These are phyloP conservation scores for Rauvolfia tetraphylla DNA, from an alignment of 257 asterid species.

Conservation along the genomic window DNA sequence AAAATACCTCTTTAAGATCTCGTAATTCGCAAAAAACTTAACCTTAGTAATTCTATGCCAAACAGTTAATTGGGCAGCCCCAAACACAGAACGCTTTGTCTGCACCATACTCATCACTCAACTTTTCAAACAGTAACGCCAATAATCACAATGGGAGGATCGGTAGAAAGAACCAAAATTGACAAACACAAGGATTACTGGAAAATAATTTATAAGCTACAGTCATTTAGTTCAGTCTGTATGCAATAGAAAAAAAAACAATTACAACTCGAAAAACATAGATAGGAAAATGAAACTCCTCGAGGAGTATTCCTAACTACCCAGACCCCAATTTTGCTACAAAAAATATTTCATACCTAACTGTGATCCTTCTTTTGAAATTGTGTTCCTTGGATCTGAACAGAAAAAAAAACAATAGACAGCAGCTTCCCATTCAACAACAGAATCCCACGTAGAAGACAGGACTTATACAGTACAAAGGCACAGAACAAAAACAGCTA, in stretches of 20 bases:
- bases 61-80: no score
- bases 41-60: no score
- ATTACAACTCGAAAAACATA: background rate
- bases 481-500: background rate
- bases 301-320: background rate
- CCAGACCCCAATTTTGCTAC: conserved; percentile 4
- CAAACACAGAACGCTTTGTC: no score
- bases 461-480: background rate
- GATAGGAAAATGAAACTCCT: background rate
- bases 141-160: no score
- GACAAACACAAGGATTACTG: background rate
- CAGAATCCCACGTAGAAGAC: background rate
- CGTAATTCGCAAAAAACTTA: no score
- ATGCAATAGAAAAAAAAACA: background rate
- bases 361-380: background rate
- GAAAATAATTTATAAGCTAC: background rate
- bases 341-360: background rate
- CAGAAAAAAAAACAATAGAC: background rate
- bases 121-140: no score
- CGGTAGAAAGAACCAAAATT: background rate
- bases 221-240: background rate
- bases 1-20: no score
- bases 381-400: background rate
- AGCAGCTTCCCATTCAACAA: conserved; percentile 5
- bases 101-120: no score